Evolutionary conservation across 768 basidiomycete genomes (phyloP).

Genomic region (Lactifluus subvellereus): DNA sequence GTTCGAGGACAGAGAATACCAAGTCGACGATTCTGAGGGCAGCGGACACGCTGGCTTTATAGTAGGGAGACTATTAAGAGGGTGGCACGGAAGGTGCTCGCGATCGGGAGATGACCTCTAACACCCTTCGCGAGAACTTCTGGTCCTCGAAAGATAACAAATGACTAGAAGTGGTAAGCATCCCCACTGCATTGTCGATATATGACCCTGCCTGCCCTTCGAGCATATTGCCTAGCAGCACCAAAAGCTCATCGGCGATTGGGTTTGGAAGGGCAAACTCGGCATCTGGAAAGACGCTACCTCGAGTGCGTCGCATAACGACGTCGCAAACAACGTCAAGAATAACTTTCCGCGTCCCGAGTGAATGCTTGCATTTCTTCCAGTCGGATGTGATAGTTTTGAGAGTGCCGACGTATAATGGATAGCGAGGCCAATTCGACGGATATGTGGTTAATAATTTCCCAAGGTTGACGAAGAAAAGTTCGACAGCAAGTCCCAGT

Average conservation of each 20-base stretch:
- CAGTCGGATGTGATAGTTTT: conserved; percentile 9
- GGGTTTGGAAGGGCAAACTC: neutral
- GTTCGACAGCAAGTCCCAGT: conserved; percentile 5
- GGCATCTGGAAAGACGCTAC: neutral
- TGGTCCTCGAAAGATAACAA: too few species aligned
- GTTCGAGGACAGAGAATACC: too few species aligned
- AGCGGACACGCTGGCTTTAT: too few species aligned
- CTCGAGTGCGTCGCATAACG: conserved; percentile 18
- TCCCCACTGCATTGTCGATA: neutral
- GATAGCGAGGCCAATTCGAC: neutral
- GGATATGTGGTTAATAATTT: neutral
- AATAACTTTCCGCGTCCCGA: conserved; percentile 22
- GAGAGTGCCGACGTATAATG: conserved; percentile 4
- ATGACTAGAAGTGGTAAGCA: neutral
- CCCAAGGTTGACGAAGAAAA: conserved; percentile 1
- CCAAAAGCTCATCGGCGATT: neutral
- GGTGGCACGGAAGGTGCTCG: neutral
- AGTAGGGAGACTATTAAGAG: too few species aligned
- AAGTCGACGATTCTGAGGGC: too few species aligned
- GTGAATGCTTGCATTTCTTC: neutral
- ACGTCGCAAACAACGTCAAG: conserved; percentile 28
- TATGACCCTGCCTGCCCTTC: neutral
- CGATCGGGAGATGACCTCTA: neutral
- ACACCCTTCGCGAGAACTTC: neutral
- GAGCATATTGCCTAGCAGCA: neutral